Evolutionary conservation across 1,139 yeast genomes (phyloP), one percentile per base, ranked within the genome.

Genomic region (Lodderomyces jiufengensis): DNA sequence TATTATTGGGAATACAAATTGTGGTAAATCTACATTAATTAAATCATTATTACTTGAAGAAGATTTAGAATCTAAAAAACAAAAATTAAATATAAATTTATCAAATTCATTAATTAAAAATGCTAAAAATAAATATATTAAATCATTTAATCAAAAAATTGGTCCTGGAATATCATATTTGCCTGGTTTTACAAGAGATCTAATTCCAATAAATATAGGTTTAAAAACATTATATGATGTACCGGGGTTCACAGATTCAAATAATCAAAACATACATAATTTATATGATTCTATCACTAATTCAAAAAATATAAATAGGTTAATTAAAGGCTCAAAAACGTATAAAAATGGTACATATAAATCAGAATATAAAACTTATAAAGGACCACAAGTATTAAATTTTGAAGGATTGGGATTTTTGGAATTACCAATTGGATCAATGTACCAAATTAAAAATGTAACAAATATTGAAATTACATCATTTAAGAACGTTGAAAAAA

Each of bases 1-100:
- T 50, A 55, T 87, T 24, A 63, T 86, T 9, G 96, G 97, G 1
- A 71, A 72, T 44, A 78, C 85, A 8, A 86, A 86, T 51, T 69
- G 78, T 11, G 97, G 97, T 1, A 87, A 87, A 54, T 78, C 94
- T 1, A 68, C 83, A 1, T 52, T 87, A 21, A 68, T 82, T 3
- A 75, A 70, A 46, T 53, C 75, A n/a, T 47, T 81, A 23, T 47
- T 76, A 11, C 59, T 61, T 33, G 36, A 52, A 8, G 52, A 54
- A 23, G 51, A 52, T 29, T 35, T 39, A 34, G 20, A 33, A 13
- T 25, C 13, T 24, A 37, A 27, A 32, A 38, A 12, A 25, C 29
- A 46, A 31, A 18, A 18, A 5, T 18, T 18, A 11, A 42, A 44
- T 29, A 27, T 39, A 2, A 36, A 37, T 20, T 14, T 41, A 13